These are phyloP conservation scores for Oidiodendron maius DNA, from an alignment of 495 filamentous ascomycete species.

Conservation along the genomic window DNA sequence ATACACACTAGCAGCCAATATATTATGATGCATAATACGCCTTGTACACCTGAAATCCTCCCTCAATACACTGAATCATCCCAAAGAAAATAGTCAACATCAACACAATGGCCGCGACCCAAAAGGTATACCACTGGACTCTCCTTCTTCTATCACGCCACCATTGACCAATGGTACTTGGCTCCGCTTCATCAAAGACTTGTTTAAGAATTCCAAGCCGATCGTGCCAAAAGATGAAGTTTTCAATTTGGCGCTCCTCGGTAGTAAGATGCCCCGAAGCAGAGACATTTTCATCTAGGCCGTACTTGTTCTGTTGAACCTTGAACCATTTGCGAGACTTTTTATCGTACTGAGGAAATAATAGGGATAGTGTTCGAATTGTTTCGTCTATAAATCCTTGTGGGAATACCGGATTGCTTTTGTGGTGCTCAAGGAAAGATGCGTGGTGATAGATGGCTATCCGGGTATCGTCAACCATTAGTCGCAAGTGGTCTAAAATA, in stretches of 20 bases:
- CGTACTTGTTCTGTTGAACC: conserved; percentile 5
- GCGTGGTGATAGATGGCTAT: conserved; percentile 39
- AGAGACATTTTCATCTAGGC: conserved; percentile 23
- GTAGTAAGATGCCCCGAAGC: conserved; percentile 24
- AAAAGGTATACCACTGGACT: too few species aligned
- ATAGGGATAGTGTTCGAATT: conserved; percentile 36
- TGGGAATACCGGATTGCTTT: conserved; percentile 28
- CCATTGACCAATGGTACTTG: conserved; percentile 39
- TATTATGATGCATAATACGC: conserved; percentile 17
- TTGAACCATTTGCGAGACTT: conserved; percentile 25
- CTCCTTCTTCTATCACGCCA: conserved; percentile 46
- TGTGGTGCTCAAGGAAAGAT: conserved; percentile 29
- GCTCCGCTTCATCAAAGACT: conserved; percentile 43
- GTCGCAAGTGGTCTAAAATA: conserved; percentile 36
- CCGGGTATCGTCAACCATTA: conserved; percentile 32
- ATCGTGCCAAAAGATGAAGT: conserved; percentile 45
- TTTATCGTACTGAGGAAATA: conserved; percentile 33
- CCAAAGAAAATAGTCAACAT: conserved; percentile 45
- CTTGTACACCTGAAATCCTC: conserved; percentile 39
- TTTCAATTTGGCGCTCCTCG: conserved; percentile 34
- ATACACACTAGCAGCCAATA: not conserved
- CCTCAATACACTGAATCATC: conserved; percentile 41
- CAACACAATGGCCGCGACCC: conserved; percentile 49
- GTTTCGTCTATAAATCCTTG: conserved; percentile 37
- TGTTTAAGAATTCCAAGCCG: conserved; percentile 45